These are phyloP conservation scores for Cairneyella variabilis DNA, from an alignment of 495 filamentous ascomycete genomes.

Conservation along the genomic window DNA sequence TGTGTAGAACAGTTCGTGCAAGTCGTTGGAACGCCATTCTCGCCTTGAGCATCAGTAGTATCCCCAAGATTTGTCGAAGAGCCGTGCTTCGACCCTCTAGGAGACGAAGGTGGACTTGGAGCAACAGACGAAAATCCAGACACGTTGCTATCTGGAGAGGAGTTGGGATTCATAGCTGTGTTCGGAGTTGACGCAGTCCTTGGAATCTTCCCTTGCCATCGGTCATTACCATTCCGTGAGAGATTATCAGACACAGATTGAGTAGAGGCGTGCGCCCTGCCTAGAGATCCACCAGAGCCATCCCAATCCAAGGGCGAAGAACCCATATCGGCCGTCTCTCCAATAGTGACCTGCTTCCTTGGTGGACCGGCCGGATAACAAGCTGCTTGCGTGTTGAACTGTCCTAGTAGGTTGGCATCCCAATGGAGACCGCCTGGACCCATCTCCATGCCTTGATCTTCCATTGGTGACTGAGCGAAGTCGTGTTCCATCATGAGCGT, in stretches of 20 bases:
- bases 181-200: slow-evolving; percentile 86
- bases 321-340: slow-evolving; percentile 66
- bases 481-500: slow-evolving; percentile 75
- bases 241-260: slow-evolving; percentile 71
- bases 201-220: slow-evolving; percentile 78
- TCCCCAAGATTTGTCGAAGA: slow-evolving; percentile 48
- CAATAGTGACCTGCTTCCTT: slow-evolving; percentile 87
- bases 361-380: slow-evolving; percentile 75
- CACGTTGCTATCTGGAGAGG: slow-evolving; percentile 63
- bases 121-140: slow-evolving; percentile 88
- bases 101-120: slow-evolving; percentile 81
- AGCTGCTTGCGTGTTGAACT: slow-evolving; percentile 73
- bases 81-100: slow-evolving; percentile 66
- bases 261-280: slow-evolving; percentile 55
- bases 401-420: slow-evolving; percentile 68
- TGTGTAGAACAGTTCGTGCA: slow-evolving; percentile 99
- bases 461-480: slow-evolving; percentile 57
- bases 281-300: slow-evolving; percentile 32
- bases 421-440: slow-evolving; percentile 54
- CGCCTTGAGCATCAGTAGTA: slow-evolving; percentile 42
- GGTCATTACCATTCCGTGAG: slow-evolving; percentile 61
- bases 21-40: slow-evolving; percentile 75
- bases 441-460: slow-evolving; percentile 65
- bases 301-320: slow-evolving; percentile 75
- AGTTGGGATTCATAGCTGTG: slow-evolving; percentile 67